These are phyloP conservation scores for Candida sp. DNA, from an alignment of 1,139 yeast genomes.

Conservation along the genomic window DNA sequence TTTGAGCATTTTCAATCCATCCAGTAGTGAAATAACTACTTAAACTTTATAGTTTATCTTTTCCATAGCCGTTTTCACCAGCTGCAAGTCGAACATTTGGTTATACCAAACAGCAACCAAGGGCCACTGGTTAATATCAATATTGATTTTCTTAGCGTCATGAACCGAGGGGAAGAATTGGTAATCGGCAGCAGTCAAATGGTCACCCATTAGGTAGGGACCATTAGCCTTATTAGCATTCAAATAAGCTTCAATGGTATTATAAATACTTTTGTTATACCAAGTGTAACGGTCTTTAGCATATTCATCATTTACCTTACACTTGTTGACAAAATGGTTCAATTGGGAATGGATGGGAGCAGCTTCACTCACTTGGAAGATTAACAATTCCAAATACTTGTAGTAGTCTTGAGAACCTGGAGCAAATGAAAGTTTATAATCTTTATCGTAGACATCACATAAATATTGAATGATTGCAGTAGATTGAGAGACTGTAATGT, in stretches of 20 bases:
- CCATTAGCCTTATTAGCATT: slow-evolving; percentile 1
- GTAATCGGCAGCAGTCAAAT: not conserved
- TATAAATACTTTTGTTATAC: not conserved
- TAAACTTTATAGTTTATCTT: not conserved
- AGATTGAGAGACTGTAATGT: slow-evolving; percentile 2
- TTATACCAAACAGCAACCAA: not conserved
- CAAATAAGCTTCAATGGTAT: not conserved
- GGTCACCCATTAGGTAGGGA: slow-evolving; percentile 1
- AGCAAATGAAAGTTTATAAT: slow-evolving; percentile 1
- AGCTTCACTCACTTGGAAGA: not conserved
- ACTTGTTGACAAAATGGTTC: slow-evolving; percentile 16
- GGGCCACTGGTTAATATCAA: not conserved
- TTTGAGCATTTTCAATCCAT: no score
- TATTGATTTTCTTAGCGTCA: not conserved
- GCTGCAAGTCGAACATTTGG: not conserved
- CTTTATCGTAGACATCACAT: slow-evolving; percentile 3
- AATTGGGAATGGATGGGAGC: not conserved
- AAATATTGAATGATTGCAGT: slow-evolving; percentile 3
- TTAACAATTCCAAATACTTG: slow-evolving; percentile 2
- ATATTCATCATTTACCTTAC: not conserved
- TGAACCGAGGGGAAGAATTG: not conserved
- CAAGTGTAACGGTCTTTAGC: not conserved
- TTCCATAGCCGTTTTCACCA: not conserved
- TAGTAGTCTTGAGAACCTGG: slow-evolving; percentile 1
- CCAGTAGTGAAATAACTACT: no score